Evolutionary conservation across 495 filamentous ascomycete genomes (phyloP).

Genomic region (Aspergillus funiculosus): DNA sequence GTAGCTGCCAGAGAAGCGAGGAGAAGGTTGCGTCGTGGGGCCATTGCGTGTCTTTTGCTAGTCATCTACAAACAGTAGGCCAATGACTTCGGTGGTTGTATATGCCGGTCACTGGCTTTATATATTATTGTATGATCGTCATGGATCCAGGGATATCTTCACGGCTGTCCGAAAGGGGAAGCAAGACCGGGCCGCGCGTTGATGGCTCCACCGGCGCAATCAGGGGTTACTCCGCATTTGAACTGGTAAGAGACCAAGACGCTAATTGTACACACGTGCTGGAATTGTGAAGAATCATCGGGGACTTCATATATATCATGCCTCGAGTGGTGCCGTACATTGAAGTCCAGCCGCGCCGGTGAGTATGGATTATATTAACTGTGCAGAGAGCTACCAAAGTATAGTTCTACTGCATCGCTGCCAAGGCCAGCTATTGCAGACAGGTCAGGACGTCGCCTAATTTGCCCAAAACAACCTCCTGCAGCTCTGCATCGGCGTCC

Average conservation of each 20-base stretch:
- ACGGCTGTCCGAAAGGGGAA: no score
- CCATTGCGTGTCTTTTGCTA: constrained; percentile 4
- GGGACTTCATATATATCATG: not conserved
- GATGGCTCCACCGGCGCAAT: no score
- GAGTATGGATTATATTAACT: not conserved
- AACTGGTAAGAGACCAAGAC: no score
- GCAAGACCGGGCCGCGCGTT: no score
- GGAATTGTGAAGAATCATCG: not conserved
- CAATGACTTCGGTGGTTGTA: no score
- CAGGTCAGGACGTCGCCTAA: constrained; percentile 47
- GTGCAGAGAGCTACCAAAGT: not conserved
- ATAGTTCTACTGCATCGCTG: not conserved
- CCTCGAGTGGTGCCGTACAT: no score
- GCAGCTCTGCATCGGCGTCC: constrained; percentile 49
- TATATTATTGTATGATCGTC: no score
- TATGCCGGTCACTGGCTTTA: not conserved
- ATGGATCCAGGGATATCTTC: no score
- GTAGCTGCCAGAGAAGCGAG: constrained; percentile 14
- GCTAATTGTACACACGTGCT: constrained; percentile 1
- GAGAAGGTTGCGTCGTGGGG: constrained; percentile 10
- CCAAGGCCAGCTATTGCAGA: constrained; percentile 14
- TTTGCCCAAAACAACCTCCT: constrained; percentile 52
- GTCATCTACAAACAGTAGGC: no score
- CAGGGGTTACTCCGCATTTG: no score
- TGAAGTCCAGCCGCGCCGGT: not conserved